These are phyloP conservation scores for Hygrocybe punicea DNA, from an alignment of 768 basidiomycete genomes.

Conservation along the genomic window DNA sequence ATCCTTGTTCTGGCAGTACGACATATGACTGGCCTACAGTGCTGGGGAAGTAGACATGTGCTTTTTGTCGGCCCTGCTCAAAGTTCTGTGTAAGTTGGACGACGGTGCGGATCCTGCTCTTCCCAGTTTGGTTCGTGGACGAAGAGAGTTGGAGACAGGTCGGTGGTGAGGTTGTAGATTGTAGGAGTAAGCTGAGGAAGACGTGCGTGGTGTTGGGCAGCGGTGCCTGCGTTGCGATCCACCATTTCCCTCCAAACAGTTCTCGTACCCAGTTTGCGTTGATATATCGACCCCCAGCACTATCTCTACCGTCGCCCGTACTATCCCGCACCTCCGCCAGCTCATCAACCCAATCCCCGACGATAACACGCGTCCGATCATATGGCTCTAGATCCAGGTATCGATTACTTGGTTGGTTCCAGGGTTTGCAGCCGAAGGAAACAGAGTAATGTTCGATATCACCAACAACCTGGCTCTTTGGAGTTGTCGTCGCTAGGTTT, in stretches of 20 bases:
- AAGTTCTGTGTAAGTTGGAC: constrained; percentile 75
- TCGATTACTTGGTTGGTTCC: constrained; percentile 55
- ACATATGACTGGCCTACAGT: constrained; percentile 51
- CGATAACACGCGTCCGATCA: constrained; percentile 73
- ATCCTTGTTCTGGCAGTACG: constrained; percentile 45
- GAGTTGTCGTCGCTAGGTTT: neutral
- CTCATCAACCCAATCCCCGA: constrained; percentile 31
- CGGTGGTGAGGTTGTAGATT: constrained; percentile 41
- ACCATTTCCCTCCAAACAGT: constrained; percentile 65
- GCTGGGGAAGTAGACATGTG: constrained; percentile 72
- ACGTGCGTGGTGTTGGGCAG: constrained; percentile 65
- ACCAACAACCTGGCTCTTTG: constrained; percentile 13
- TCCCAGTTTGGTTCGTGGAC: constrained; percentile 13
- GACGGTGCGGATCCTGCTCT: constrained; percentile 61
- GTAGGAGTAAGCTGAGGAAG: constrained; percentile 68
- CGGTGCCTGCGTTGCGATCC: constrained; percentile 86
- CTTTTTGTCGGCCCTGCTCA: constrained; percentile 71
- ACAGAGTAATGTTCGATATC: constrained; percentile 53
- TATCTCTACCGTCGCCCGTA: neutral
- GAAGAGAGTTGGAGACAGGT: constrained; percentile 14
- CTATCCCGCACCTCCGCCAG: neutral
- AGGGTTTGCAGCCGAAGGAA: constrained; percentile 43
- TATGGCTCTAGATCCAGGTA: constrained; percentile 75
- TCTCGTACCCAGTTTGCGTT: constrained; percentile 89
- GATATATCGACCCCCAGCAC: constrained; percentile 50